Conservation (phyloP, 2,329 filamentous ascomycete species). For the Dothiorella sarmentorum region DNA sequence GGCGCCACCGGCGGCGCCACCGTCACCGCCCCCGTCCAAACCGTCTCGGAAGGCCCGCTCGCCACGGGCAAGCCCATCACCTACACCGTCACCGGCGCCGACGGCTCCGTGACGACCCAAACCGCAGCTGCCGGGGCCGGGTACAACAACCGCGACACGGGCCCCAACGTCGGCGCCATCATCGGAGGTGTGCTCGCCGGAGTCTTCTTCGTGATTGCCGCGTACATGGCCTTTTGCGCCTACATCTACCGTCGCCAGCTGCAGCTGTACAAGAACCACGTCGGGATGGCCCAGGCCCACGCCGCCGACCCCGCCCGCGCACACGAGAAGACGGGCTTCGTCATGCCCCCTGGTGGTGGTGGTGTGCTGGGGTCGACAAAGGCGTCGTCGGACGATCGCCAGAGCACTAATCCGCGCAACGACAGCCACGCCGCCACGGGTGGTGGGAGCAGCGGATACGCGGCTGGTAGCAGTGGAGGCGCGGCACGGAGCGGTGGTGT, state of each 20-base stretch:
- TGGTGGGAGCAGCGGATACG: constrained; percentile 30
- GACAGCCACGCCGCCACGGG: constrained; percentile 24
- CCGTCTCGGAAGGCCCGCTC: constrained; percentile 65
- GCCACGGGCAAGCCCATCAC: constrained; percentile 66
- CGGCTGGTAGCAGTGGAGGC: constrained; percentile 22
- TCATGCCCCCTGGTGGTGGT: constrained; percentile 22
- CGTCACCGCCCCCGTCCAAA: constrained; percentile 58
- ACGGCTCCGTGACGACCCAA: constrained; percentile 35
- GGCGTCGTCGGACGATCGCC: background rate
- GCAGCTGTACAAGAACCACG: constrained; percentile 65
- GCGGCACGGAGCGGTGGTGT: background rate
- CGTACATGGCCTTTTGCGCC: constrained; percentile 67
- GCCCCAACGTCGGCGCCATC: constrained; percentile 53
- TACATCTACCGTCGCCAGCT: constrained; percentile 73
- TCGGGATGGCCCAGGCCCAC: constrained; percentile 61
- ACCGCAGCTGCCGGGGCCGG: constrained; percentile 30
- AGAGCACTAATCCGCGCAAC: background rate
- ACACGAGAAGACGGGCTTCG: constrained; percentile 32
- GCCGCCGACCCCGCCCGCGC: constrained; percentile 41
- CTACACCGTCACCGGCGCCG: constrained; percentile 57
- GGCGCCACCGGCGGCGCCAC: constrained; percentile 65
- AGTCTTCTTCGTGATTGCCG: constrained; percentile 58
- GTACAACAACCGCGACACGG: constrained; percentile 23
- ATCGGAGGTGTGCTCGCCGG: constrained; percentile 62
- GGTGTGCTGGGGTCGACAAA: constrained; percentile 25